Evolutionary conservation across 176 grass and related monocot genomes (phyloP).

Genomic region (Phragmites australis): DNA sequence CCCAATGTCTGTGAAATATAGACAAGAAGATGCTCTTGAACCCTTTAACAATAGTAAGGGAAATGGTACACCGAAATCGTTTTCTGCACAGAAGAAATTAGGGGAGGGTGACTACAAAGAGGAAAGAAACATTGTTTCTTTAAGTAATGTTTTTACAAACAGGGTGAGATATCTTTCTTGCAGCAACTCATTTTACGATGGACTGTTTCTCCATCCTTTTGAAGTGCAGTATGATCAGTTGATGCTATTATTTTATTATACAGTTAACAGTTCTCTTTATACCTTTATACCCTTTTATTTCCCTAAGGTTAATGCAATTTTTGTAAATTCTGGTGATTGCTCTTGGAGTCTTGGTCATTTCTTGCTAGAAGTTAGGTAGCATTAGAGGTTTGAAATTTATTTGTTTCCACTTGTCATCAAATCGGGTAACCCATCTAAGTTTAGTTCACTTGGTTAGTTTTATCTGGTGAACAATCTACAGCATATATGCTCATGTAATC

Average conservation of each 20-base stretch:
- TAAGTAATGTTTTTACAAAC: slow-evolving; percentile 51
- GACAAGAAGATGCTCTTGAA: slow-evolving; percentile 50
- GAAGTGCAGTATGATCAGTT: background rate
- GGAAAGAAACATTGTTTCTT: slow-evolving; percentile 49
- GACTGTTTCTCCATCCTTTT: slow-evolving; percentile 20
- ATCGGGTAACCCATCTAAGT: background rate
- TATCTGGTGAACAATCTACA: background rate
- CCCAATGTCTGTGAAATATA: slow-evolving; percentile 40
- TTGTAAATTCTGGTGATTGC: background rate
- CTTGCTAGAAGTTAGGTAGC: slow-evolving; percentile 9
- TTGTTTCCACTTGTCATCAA: background rate
- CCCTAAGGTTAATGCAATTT: background rate
- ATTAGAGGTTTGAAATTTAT: background rate
- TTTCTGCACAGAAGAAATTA: slow-evolving; percentile 41
- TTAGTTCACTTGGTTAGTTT: background rate
- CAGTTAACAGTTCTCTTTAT: too few relatives aligned
- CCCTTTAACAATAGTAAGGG: slow-evolving; percentile 38
- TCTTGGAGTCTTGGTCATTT: background rate
- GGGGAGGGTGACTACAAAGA: slow-evolving; percentile 39
- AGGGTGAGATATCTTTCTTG: slow-evolving; percentile 53
- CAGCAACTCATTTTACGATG: background rate
- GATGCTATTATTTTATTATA: background rate
- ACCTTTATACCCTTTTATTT: slow-evolving; percentile 5
- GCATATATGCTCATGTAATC: background rate
- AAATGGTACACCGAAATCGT: slow-evolving; percentile 41